A percentile compares a stretch with the other conserved stretches of the same genome.
These are phyloP conservation scores for Gymnopilus dilepis DNA, from an alignment of 768 basidiomycete genomes.

Conservation along the genomic window DNA sequence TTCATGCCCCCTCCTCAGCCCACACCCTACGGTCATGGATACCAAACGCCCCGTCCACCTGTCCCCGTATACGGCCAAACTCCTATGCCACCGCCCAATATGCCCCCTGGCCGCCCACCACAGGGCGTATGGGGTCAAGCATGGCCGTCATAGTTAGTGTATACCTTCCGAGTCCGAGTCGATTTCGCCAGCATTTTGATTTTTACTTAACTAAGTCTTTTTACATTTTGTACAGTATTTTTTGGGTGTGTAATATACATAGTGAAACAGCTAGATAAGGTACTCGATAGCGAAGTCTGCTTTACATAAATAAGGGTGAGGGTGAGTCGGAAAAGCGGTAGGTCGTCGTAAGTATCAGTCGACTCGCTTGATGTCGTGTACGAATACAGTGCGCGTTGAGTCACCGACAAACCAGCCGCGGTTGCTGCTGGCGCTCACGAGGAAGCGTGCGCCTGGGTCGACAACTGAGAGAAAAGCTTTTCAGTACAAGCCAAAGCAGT, in stretches of 20 bases:
- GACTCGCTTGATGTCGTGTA: conserved; percentile 80
- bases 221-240: conserved; percentile 17
- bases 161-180: no score
- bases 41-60: conserved; percentile 50
- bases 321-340: background rate
- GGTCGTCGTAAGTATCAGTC: conserved; percentile 30
- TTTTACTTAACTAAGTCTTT: conserved; percentile 5
- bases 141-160: conserved; percentile 15
- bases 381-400: conserved; percentile 86
- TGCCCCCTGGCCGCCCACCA: conserved; percentile 70
- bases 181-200: conserved; percentile 6
- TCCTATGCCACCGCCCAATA: conserved; percentile 51
- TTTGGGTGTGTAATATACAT: conserved; percentile 11
- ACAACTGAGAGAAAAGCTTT: conserved; percentile 65
- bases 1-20: conserved; percentile 29
- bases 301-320: background rate
- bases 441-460: conserved; percentile 82
- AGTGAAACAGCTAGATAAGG: background rate
- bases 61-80: conserved; percentile 47
- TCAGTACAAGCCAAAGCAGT: conserved; percentile 18
- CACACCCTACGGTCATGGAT: conserved; percentile 53
- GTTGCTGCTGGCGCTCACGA: conserved; percentile 92
- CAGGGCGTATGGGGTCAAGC: conserved; percentile 28
- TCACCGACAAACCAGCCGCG: conserved; percentile 95
- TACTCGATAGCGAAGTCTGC: background rate